Base-by-base conservation (phyloP, 2,329 filamentous ascomycete genomes). In the Sporothrix humicola region DNA sequence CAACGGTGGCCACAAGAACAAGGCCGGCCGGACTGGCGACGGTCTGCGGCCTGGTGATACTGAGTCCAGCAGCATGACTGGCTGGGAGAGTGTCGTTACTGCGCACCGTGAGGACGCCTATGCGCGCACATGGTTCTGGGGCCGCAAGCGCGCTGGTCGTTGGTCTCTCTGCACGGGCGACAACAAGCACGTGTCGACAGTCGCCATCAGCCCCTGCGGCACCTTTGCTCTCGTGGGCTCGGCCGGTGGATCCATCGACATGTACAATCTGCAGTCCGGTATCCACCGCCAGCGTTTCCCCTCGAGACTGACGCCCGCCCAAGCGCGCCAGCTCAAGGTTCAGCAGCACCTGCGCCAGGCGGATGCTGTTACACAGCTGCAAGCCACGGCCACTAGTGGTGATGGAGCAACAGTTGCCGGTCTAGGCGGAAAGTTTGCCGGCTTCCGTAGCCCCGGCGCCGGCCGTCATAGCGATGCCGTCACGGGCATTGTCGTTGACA, bases 51-150 rank as follows among this genome's bases (percentile, higher is more conserved):
- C 87, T 1, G 70, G 46, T 10, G 91, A 94, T 81, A 90, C 92
- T 2, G 91, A 94, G 77, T 85, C 90, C 73, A 92, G 91, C 78
- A 88, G 90, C 66, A 90, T 90, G 84, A 97, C 95, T 2, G 96
- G 96, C 0, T 99, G 96, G 96, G 97, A 99, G 82, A 98, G 95
- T 79, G 91, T 99, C 7, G 89, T 99, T 1, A 99, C 96, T 3
- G 95, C 94, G 10, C 97, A 99, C 80, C 91, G 91, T 79, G 90
- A 92, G 70, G 95, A 98, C 79, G 88, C 90, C 61, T 93, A 89
- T 79, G 96, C 94, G 20, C 90, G 96, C 71, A 98, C 96, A 1
- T 99, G 96, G 96, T 98, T 98, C 83, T 98, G 96, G 95, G 96
- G 95, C 6, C 91, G 94, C 73, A 98, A 97, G 82, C 91, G 92